phyloP scores from a whole-genome alignment of 257 asterid species.

The Solanum lycopersicoides region DNA sequence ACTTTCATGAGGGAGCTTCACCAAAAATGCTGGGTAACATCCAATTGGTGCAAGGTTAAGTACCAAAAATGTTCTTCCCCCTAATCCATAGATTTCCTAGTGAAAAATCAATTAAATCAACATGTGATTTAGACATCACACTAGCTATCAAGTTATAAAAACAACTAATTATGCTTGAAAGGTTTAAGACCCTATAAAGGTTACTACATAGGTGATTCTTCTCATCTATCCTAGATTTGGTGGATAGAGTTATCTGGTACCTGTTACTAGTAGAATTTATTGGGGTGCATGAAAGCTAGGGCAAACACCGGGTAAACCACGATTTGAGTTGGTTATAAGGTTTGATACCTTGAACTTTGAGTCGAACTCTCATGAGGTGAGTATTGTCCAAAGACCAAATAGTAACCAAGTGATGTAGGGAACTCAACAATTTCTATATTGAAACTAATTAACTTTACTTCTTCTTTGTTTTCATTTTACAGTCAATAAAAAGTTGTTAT shows the following conservation, averaged over 20 bases:
- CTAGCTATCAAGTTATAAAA: no score
- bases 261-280: no score
- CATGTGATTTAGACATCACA: no score
- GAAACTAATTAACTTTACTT: background rate
- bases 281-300: no score
- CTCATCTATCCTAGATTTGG: no score
- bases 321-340: background rate
- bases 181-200: no score
- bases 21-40: conserved; percentile 38
- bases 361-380: background rate
- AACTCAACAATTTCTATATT: background rate
- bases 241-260: no score
- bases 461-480: background rate
- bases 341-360: background rate
- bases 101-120: background rate
- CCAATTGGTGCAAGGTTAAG: conserved; percentile 58
- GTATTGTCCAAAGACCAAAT: background rate
- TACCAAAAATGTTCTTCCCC: conserved; percentile 54
- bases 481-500: background rate
- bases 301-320: background rate
- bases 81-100: conserved; percentile 43
- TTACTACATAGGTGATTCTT: no score
- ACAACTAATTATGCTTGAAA: no score
- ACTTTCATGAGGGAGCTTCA: conserved; percentile 38
- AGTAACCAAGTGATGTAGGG: background rate